phyloP scores from a whole-genome alignment of 2,329 filamentous ascomycete genomes.

The Cladosporium sp. region DNA sequence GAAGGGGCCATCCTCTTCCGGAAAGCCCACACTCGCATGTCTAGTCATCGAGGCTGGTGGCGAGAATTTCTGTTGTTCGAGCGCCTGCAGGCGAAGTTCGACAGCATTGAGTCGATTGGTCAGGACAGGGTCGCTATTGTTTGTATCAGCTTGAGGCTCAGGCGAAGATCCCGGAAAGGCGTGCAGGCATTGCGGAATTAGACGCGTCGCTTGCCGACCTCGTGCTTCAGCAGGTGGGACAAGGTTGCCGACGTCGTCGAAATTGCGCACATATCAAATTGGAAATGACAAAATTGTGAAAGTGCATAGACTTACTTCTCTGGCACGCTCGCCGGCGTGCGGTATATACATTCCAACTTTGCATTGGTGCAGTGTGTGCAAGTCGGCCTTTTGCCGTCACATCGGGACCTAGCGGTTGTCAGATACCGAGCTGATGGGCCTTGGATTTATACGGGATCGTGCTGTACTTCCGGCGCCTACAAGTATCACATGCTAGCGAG shows the following conservation, averaged over 20 bases:
- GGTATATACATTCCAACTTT: conserved; percentile 11
- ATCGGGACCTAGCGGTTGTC: conserved; percentile 8
- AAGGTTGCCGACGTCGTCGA: neutral
- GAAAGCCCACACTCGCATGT: neutral
- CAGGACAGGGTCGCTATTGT: neutral
- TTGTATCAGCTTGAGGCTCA: neutral
- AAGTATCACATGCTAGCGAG: conserved; percentile 12
- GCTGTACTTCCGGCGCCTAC: conserved; percentile 11
- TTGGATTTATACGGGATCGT: neutral
- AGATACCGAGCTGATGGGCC: neutral
- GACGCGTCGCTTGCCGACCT: neutral
- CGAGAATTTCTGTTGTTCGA: conserved; percentile 5
- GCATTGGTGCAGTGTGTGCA: conserved; percentile 13
- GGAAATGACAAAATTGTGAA: neutral
- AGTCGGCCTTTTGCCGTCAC: conserved; percentile 9
- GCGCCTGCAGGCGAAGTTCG: conserved; percentile 1
- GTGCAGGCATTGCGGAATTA: conserved; percentile 2
- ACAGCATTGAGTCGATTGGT: conserved; percentile 5
- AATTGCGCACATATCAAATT: neutral
- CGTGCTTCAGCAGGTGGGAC: neutral
- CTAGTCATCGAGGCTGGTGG: conserved; percentile 3
- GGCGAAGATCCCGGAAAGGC: neutral
- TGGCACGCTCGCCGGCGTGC: neutral
- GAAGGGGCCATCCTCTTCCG: conserved; percentile 10
- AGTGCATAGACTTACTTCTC: conserved; percentile 5